Evolutionary conservation across 2,329 filamentous ascomycete genomes (phyloP).

Genomic region (Colletotrichum musicola): DNA sequence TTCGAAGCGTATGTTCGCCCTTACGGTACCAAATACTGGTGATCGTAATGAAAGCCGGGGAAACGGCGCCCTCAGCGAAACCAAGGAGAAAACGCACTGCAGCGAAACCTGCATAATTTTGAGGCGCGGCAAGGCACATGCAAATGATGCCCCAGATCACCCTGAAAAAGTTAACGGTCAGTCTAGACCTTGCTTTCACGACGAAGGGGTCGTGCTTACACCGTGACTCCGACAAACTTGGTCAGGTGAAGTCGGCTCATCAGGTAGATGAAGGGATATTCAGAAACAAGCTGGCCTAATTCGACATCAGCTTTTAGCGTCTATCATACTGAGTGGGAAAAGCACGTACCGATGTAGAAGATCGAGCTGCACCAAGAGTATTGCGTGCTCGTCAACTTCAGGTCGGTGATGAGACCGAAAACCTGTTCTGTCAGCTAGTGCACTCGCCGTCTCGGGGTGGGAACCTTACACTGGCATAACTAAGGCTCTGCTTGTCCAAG

Average conservation of each 20-base stretch:
- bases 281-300: slow-evolving; percentile 56
- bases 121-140: slow-evolving; percentile 58
- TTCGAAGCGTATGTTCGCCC: slow-evolving; percentile 47
- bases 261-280: slow-evolving; percentile 64
- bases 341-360: slow-evolving; percentile 48
- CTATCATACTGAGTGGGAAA: fast-evolving
- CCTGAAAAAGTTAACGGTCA: slow-evolving; percentile 36
- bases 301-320: not conserved
- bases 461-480: slow-evolving; percentile 53
- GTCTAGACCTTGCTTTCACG: too few relatives aligned
- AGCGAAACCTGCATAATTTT: slow-evolving; percentile 54
- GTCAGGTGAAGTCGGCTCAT: slow-evolving; percentile 63
- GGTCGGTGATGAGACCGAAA: slow-evolving; percentile 60
- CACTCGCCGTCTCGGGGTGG: too few relatives aligned
- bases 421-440: slow-evolving; percentile 42
- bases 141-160: slow-evolving; percentile 58
- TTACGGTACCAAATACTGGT: slow-evolving; percentile 49
- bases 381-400: slow-evolving; percentile 57
- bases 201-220: slow-evolving; percentile 48
- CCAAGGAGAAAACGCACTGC: slow-evolving; percentile 58
- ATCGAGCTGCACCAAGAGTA: slow-evolving; percentile 63
- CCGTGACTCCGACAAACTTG: slow-evolving; percentile 61
- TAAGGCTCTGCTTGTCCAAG: slow-evolving; percentile 62
- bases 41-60: slow-evolving; percentile 49
- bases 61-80: slow-evolving; percentile 50